Evolutionary conservation across 2,329 filamentous ascomycete genomes (phyloP), one percentile per base, ranked within the genome.

Genomic region (Scedosporium apiospermum): DNA sequence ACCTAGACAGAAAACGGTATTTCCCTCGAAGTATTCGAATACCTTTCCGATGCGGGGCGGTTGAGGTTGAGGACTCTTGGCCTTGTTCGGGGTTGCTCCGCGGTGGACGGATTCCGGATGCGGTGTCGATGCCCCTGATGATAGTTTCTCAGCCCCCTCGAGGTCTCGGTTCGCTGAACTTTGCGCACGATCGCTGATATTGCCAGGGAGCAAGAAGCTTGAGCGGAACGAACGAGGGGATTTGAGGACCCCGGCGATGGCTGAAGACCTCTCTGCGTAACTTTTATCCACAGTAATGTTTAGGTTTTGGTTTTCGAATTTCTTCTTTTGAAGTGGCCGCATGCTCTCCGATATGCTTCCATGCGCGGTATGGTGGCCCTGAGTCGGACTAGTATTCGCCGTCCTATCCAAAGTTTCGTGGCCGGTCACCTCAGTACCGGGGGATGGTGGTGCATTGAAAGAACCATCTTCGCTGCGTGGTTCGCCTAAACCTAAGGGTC

Each of bases 1-100:
- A 41, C 90, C 89, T 64, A 90, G 81, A 73, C 87, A 96, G 71
- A 99, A 99, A 26, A 92, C 80, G 0, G 91, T 96, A 71, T 98
- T 99, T 57, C 95, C 95, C 55, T 90, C 85, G 70, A 97, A 98
- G 73, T 96, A 96, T 72, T 98, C 86, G 74, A 93, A 89, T 69
- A 97, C 96, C 67, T 83, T 88, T 60, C 90, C 87, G 62, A 83
- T 71, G 63, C 64, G 42, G 9, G 58, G 74, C 26, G 73, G 67
- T 57, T 76, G 76, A 27, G 76, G 74, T 53, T 69, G 63, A 60
- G 66, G 68, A 64, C 18, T 27, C 26, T 66, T 57, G 51, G 62
- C 67, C 63, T 63, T 42, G 71, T 69, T 60, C 44, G 34, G 69
- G 46, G 42, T 64, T 46, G 57, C 46, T n/a, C 53, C 51, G 12